Percentiles rank a stretch among this genome's conserved stretches.
phyloP scores from a whole-genome alignment of 129 eudicot species.

The Artemisia tridentata region DNA sequence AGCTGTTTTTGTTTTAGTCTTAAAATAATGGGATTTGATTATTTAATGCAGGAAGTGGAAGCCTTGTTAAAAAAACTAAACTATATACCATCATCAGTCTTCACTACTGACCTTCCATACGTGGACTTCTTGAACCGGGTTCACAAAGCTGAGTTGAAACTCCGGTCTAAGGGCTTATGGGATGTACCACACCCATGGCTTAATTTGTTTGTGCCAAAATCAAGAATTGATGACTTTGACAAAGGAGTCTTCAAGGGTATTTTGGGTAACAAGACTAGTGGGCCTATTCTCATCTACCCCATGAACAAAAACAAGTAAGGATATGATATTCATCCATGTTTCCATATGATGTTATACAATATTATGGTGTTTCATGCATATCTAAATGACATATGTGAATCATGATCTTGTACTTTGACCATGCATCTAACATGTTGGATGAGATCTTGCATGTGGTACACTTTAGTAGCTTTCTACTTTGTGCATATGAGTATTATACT shows the following conservation, averaged over 20 bases:
- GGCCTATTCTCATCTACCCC: slow-evolving; percentile 89
- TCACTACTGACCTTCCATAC: slow-evolving; percentile 80
- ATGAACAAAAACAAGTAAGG: slow-evolving; percentile 92
- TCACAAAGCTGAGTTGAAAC: slow-evolving; percentile 89
- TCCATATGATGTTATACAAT: slow-evolving; percentile 26
- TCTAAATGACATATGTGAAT: slow-evolving; percentile 30
- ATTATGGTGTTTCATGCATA: slow-evolving; percentile 33
- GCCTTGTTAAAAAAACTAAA: slow-evolving; percentile 51
- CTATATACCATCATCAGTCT: slow-evolving; percentile 63
- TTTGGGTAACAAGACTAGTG: slow-evolving; percentile 82
- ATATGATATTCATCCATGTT: slow-evolving; percentile 20
- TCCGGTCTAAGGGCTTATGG: slow-evolving; percentile 91
- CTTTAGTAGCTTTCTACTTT: slow-evolving; percentile 2
- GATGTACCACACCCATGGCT: slow-evolving; percentile 97
- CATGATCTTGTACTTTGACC: slow-evolving; percentile 30
- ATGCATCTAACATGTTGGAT: slow-evolving; percentile 33
- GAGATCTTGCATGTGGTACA: slow-evolving; percentile 40
- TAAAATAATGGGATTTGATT: slow-evolving; percentile 4
- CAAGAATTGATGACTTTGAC: slow-evolving; percentile 75
- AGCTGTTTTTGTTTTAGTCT: neutral
- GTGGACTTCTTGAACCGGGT: slow-evolving; percentile 87
- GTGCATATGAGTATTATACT: slow-evolving; percentile 1
- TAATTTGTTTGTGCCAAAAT: slow-evolving; percentile 76
- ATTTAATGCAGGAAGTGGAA: slow-evolving; percentile 59
- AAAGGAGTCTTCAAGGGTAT: slow-evolving; percentile 88